These are phyloP conservation scores for Leptoxyphium fumago DNA, from an alignment of 2,329 filamentous ascomycete species.

Conservation along the genomic window DNA sequence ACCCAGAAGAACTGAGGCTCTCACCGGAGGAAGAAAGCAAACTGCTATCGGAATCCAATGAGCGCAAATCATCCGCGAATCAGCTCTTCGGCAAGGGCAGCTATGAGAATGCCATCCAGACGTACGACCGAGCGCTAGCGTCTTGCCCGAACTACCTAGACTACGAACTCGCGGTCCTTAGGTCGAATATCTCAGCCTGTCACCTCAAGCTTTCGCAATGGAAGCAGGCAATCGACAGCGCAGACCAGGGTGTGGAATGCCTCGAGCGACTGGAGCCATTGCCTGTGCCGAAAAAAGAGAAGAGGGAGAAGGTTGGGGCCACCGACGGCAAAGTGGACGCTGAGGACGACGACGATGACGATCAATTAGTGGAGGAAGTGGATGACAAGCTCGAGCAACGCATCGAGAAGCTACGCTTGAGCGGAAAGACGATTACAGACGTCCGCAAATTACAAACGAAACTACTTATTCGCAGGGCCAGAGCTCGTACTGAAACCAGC, in stretches of 20 bases:
- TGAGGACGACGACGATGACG: slow-evolving; percentile 18
- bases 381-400: slow-evolving; percentile 28
- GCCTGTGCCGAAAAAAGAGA: slow-evolving; percentile 16
- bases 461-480: slow-evolving; percentile 63
- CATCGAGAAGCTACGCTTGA: slow-evolving; percentile 27
- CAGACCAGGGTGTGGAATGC: slow-evolving; percentile 56
- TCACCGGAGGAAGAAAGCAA: slow-evolving; percentile 32
- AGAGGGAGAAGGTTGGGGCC: slow-evolving; percentile 3
- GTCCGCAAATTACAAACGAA: slow-evolving; percentile 68
- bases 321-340: slow-evolving; percentile 10
- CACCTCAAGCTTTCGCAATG: slow-evolving; percentile 73
- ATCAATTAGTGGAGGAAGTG: slow-evolving; percentile 32
- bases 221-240: slow-evolving; percentile 65
- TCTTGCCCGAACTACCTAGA: slow-evolving; percentile 72
- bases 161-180: slow-evolving; percentile 75
- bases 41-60: slow-evolving; percentile 56
- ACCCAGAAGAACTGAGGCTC: slow-evolving; percentile 15
- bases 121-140: slow-evolving; percentile 66
- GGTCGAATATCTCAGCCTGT: slow-evolving; percentile 80
- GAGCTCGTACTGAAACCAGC: slow-evolving; percentile 53
- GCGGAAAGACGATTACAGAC: slow-evolving; percentile 39
- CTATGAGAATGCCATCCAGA: slow-evolving; percentile 64
- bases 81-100: slow-evolving; percentile 56
- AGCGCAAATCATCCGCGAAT: slow-evolving; percentile 64
- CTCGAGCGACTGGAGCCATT: slow-evolving; percentile 47